Base-by-base conservation (phyloP, 768 basidiomycete genomes). In the Termitomyces titanicus region DNA sequence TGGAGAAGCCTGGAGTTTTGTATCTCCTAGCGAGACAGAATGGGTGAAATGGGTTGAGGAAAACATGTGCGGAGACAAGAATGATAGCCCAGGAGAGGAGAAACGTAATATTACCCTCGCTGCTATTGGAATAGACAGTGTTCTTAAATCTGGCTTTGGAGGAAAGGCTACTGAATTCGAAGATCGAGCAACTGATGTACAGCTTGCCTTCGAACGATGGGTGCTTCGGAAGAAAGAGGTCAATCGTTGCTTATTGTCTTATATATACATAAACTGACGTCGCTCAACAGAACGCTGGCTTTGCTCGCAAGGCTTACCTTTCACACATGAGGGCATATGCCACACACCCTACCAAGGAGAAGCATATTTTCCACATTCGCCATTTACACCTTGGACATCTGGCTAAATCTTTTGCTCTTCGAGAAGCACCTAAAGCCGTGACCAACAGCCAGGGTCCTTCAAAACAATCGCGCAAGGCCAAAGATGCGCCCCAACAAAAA, bases 261-360 rank as follows among this genome's bases (percentile, higher is more conserved):
- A 37, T 43, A 37, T 22, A 44, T 31, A 38, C 38, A 35, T 6
- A 59, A 49, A 61, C 40, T 27, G 6, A 50, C 10, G n/a, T 35
- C 35, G 13, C 47, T 46, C 40, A 56, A 2, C 57, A 98, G 97
- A 87, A 95, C 64, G 76, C 84, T 12, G 76, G 78, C 13, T 67
- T 87, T 15, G 94, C 97, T 17, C 83, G 92, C 27, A 88, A 81
- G 62, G 97, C 94, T 0, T 99, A 88, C 73, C 77, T 84, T 34
- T 97, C 96, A 0, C 94, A 96, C 69, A 85, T 98, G 76, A 83
- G 96, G 51, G 97, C 97, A 0, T 99, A 98, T 70, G 89, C 97
- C 29, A 99, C 97, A 0, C 97, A 99, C 72, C 95, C 97, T 0
- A 82, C 89, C 15, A 85, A 87, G 57, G 97, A 98, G 70, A 99